Conservation (phyloP, 1,284 basidiomycete species). For the Ceratobasidium sp. region DNA sequence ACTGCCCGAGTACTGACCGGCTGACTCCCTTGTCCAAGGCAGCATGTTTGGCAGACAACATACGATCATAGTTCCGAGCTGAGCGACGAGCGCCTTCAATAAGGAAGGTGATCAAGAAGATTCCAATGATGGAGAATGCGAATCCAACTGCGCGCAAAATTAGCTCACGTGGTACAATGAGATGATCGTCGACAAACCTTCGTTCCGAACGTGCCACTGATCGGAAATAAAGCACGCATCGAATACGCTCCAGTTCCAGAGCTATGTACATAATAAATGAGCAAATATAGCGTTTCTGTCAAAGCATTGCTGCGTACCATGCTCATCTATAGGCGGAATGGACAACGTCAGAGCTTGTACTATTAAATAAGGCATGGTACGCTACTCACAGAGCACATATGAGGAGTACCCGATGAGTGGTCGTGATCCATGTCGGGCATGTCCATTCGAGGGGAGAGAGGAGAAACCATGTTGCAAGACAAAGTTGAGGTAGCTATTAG, state of each 20-base stretch:
- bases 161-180: neutral
- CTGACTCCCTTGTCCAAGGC: neutral
- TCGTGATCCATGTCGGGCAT: neutral
- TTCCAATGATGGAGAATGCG: constrained; percentile 39
- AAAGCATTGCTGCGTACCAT: constrained; percentile 6
- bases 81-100: constrained; percentile 34
- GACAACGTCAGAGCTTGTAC: no score
- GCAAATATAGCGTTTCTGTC: neutral
- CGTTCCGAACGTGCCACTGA: constrained; percentile 35
- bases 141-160: constrained; percentile 40
- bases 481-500: no score
- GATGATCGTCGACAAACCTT: constrained; percentile 9
- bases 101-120: constrained; percentile 28
- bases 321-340: constrained; percentile 21
- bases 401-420: neutral
- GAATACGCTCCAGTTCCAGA: constrained; percentile 37
- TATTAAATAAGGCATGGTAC: no score
- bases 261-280: constrained; percentile 2
- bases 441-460: neutral
- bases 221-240: constrained; percentile 41
- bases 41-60: constrained; percentile 11
- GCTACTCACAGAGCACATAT: constrained; percentile 21
- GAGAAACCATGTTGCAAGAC: neutral
- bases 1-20: neutral
- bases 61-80: constrained; percentile 38